phyloP scores from a whole-genome alignment of 202 grass and related monocot species.

The Miscanthus sacchariflorus region DNA sequence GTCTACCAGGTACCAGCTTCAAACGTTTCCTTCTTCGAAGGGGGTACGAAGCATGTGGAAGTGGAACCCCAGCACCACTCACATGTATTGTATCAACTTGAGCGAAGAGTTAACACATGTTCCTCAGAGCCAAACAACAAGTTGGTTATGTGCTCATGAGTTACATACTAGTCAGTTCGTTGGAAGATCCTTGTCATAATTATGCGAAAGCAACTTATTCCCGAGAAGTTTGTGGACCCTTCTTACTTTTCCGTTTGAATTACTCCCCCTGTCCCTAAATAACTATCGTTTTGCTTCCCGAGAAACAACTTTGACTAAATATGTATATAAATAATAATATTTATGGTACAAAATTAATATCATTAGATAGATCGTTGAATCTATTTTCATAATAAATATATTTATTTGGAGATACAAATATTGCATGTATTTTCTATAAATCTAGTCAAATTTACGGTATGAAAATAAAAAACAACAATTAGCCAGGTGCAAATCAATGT shows the following conservation, averaged over 20 bases:
- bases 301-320: no score
- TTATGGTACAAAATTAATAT: no score
- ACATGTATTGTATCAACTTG: background rate
- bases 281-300: no score
- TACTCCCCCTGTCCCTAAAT: background rate
- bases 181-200: slow-evolving; percentile 34
- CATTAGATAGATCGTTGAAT: no score
- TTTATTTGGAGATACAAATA: no score
- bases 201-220: slow-evolving; percentile 38
- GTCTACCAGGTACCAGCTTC: background rate
- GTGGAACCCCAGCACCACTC: background rate
- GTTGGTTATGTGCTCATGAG: background rate
- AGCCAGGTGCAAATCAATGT: background rate
- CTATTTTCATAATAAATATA: no score
- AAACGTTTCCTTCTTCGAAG: no score
- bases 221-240: background rate
- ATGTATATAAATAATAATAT: no score
- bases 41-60: background rate
- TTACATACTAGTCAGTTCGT: background rate
- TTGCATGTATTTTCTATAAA: no score
- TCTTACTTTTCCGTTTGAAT: slow-evolving; percentile 24
- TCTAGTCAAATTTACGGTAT: no score
- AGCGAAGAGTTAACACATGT: background rate
- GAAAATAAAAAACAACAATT: no score
- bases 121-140: background rate